Base-by-base conservation (phyloP, 1,139 yeast genomes). In the Taphrina communis region DNA sequence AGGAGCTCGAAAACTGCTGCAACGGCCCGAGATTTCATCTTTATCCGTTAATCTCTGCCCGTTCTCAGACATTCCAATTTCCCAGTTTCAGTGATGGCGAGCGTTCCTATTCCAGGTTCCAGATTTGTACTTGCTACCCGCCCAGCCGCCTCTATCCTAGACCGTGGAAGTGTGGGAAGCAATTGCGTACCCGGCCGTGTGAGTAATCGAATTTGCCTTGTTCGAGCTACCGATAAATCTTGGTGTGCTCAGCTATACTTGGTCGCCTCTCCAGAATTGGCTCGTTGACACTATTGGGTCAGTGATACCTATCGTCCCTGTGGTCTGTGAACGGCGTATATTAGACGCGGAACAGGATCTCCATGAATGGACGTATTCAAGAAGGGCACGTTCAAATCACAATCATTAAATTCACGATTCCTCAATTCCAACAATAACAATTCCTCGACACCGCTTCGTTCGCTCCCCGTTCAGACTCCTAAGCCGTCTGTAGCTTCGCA, bases 281-380 rank as follows among this genome's bases (percentile, higher is more conserved):
- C 31, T 25, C 31, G 1, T 25, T 25, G 31, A 25, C 31, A 2
- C 31, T 25, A 25, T 25, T 25, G 31, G 1, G 31, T 25, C 31
- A 25, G 31, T 25, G 31, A 25, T 25, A 25, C 31, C 31, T 25
- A 44, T n/a, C 48, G 12, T 44, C 3, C 48, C 8, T n/a, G 48
- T 44, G 48, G 48, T 44, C 48, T 44, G 48, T 44, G n/a, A 44
- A 14, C n/a, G n/a, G 48, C 48, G 48, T 44, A 44, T 14, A n/a
- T 35, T 21, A 50, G 17, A 50, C 42, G 56, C 56, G 56, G 21
- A 11, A 36, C 21, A n/a, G 25, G 25, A 38, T 25, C 53, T 44
- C 42, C 42, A 58, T 58, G 62, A 58, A 58, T 58, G 62, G 62
- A 58, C 52, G 42, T 58, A 42, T 58, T 58, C 53, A 58, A 58